Percentiles rank a stretch among this genome's conserved stretches.
Conservation (phyloP, 2,329 filamentous ascomycete species). For the Xylaria sp. region DNA sequence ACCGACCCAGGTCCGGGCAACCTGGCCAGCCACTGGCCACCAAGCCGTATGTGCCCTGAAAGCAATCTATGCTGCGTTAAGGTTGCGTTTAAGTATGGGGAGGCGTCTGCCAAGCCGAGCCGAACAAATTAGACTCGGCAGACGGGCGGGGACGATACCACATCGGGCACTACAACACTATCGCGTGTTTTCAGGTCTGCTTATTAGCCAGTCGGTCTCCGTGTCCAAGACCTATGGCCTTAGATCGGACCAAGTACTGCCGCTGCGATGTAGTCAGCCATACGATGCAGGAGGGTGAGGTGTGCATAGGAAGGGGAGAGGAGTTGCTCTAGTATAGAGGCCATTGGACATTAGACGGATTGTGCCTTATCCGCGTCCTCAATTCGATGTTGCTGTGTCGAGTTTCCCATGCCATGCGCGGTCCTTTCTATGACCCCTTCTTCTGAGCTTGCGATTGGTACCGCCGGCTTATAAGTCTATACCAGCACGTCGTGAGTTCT, state of each 20-base stretch:
- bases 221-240: background rate
- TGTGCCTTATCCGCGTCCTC: background rate
- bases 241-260: background rate
- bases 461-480: background rate
- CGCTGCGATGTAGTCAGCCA: background rate
- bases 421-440: too few species aligned
- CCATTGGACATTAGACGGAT: background rate
- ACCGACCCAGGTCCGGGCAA: background rate
- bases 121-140: background rate
- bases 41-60: background rate
- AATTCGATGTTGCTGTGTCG: background rate
- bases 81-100: background rate
- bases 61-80: background rate
- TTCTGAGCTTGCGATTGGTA: background rate
- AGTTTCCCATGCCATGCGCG: background rate
- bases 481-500: background rate
- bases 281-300: background rate
- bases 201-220: background rate
- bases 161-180: background rate
- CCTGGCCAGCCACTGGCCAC: background rate
- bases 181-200: constrained; percentile 1
- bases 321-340: background rate
- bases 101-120: background rate
- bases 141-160: background rate
- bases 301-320: background rate